Percentiles rank a stretch among this genome's conserved stretches.
These are phyloP conservation scores for Tolypocladium endophyticum DNA, from an alignment of 2,329 filamentous ascomycete species.

Conservation along the genomic window DNA sequence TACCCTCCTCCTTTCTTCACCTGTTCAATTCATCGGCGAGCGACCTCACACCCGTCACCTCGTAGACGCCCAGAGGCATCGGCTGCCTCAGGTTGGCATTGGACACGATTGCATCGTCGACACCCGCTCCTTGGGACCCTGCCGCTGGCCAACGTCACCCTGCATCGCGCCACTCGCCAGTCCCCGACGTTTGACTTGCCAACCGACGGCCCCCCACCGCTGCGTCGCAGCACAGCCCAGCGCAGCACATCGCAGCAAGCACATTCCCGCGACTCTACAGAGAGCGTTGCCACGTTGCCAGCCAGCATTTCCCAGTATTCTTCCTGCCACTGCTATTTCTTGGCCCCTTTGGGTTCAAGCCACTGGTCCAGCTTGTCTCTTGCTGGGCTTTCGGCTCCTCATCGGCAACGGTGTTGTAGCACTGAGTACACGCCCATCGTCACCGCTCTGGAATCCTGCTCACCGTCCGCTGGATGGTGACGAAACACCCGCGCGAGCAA, in stretches of 20 bases:
- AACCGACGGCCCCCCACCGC: neutral
- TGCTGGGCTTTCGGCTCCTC: neutral
- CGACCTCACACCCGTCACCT: neutral
- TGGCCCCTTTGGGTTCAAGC: neutral
- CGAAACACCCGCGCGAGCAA: conserved; percentile 9
- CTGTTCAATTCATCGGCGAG: neutral
- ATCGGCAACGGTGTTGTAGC: neutral
- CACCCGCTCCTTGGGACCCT: neutral
- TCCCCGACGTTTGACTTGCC: neutral
- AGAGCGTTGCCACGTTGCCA: neutral
- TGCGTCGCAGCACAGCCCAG: neutral
- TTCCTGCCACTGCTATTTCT: neutral
- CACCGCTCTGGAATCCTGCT: conserved; percentile 2
- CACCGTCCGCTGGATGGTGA: conserved; percentile 5
- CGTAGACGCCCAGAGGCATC: neutral
- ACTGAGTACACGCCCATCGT: neutral
- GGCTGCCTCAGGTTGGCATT: neutral
- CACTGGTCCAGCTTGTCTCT: neutral
- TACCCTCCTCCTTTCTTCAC: neutral
- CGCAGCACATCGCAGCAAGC: neutral
- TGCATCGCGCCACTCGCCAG: neutral
- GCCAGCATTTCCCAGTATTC: neutral
- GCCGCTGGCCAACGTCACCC: neutral
- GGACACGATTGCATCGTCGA: neutral
- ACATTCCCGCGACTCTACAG: neutral